Evolutionary conservation across 2,329 filamentous ascomycete species (phyloP).

Genomic region (Endothia cerciana): DNA sequence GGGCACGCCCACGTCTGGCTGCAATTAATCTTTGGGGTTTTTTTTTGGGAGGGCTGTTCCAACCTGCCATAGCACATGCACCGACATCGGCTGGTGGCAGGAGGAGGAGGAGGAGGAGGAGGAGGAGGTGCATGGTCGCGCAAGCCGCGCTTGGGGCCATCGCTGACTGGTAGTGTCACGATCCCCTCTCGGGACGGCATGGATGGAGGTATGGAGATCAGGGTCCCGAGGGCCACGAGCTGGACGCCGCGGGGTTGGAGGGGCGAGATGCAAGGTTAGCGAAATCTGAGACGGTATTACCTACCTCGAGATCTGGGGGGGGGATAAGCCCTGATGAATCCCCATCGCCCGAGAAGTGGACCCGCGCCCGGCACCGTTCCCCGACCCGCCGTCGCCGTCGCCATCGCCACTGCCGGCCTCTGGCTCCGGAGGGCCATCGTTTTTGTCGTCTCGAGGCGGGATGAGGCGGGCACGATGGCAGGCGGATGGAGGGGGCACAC

Average conservation of each 20-base stretch:
- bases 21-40: too few species aligned
- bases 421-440: neutral
- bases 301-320: neutral
- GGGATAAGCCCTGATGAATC: neutral
- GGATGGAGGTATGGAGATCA: too few species aligned
- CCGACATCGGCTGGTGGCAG: constrained; percentile 14
- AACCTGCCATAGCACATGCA: neutral
- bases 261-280: neutral
- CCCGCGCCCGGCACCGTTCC: neutral
- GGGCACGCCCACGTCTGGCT: too few species aligned
- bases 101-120: neutral
- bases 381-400: neutral
- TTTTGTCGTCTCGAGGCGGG: neutral
- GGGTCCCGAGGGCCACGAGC: too few species aligned
- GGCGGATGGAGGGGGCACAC: neutral
- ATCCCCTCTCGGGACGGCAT: neutral
- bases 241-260: too few species aligned
- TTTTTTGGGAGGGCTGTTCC: too few species aligned
- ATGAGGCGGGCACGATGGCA: too few species aligned
- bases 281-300: neutral
- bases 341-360: constrained; percentile 3
- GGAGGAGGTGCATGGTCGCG: neutral
- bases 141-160: constrained; percentile 13
- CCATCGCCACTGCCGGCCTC: neutral
- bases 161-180: constrained; percentile 3